Conservation (phyloP, 371 early-diverging fungal genomes). For the Synchytrium microbalum region DNA sequence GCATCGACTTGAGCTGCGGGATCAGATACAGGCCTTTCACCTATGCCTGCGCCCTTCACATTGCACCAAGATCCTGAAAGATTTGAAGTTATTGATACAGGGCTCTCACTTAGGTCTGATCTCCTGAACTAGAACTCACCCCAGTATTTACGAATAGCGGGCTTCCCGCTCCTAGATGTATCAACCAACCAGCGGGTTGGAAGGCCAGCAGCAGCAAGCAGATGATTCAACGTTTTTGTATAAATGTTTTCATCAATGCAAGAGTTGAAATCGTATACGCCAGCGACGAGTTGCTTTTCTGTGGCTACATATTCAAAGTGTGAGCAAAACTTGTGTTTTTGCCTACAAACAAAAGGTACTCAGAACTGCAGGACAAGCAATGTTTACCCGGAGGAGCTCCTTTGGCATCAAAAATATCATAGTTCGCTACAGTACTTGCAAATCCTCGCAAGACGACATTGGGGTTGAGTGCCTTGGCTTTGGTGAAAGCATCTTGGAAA, state of each 20-base stretch:
- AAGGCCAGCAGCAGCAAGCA: conserved; percentile 11
- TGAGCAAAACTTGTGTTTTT: too few species aligned
- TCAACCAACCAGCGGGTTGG: conserved; percentile 27
- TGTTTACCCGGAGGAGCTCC: conserved; percentile 15
- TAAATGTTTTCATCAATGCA: conserved; percentile 23
- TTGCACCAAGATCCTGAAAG: conserved; percentile 21
- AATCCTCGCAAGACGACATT: conserved; percentile 18
- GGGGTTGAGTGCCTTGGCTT: conserved; percentile 18
- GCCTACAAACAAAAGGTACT: too few species aligned
- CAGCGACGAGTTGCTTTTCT: background rate
- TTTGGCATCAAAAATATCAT: conserved; percentile 20
- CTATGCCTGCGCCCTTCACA: conserved; percentile 30
- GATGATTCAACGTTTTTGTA: conserved; percentile 2
- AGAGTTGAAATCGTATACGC: conserved; percentile 19
- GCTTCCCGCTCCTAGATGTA: conserved; percentile 24
- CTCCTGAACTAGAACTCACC: conserved; percentile 11
- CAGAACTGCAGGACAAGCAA: too few species aligned
- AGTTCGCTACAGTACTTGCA: conserved; percentile 29
- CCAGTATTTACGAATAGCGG: conserved; percentile 23
- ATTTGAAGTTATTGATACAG: background rate
- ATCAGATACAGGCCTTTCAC: conserved; percentile 19
- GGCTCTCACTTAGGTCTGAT: background rate
- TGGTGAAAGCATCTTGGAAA: conserved; percentile 16
- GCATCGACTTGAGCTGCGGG: conserved; percentile 13
- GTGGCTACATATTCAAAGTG: background rate